Evolutionary conservation across 768 basidiomycete genomes (phyloP).

Genomic region (Fomitopsis pulvina): DNA sequence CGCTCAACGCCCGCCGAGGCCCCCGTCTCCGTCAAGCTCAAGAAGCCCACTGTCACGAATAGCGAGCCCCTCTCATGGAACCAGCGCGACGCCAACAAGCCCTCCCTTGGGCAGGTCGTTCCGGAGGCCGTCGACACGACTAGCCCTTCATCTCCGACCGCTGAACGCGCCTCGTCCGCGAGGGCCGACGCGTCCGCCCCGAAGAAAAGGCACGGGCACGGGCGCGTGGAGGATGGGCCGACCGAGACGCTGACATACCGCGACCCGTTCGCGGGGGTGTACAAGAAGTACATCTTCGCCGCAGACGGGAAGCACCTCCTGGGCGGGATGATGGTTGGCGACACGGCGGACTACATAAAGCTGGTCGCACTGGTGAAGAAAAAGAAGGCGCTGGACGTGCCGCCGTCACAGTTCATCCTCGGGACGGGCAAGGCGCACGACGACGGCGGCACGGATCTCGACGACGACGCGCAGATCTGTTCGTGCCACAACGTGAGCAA

Average conservation of each 20-base stretch:
- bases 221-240: slow-evolving; percentile 26
- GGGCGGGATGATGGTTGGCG: slow-evolving; percentile 80
- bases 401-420: slow-evolving; percentile 62
- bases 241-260: slow-evolving; percentile 60
- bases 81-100: slow-evolving; percentile 6
- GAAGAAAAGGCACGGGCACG: slow-evolving; percentile 19
- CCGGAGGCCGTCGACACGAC: not conserved
- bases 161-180: not conserved
- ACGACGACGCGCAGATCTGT: slow-evolving; percentile 68
- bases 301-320: slow-evolving; percentile 65
- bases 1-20: not conserved
- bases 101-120: slow-evolving; percentile 12
- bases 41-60: slow-evolving; percentile 16
- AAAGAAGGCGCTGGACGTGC: slow-evolving; percentile 62
- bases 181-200: slow-evolving; percentile 16
- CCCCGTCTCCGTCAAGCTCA: slow-evolving; percentile 2
- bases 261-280: slow-evolving; percentile 65
- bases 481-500: slow-evolving; percentile 69
- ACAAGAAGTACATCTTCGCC: slow-evolving; percentile 75
- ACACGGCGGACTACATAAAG: slow-evolving; percentile 61
- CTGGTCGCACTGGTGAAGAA: slow-evolving; percentile 66
- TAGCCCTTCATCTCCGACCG: not conserved
- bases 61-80: slow-evolving; percentile 7
- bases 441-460: slow-evolving; percentile 57
- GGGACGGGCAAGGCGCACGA: slow-evolving; percentile 44